Evolutionary conservation across 148 eudicot species (phyloP).

Genomic region (Rhododendron ferrugineum): DNA sequence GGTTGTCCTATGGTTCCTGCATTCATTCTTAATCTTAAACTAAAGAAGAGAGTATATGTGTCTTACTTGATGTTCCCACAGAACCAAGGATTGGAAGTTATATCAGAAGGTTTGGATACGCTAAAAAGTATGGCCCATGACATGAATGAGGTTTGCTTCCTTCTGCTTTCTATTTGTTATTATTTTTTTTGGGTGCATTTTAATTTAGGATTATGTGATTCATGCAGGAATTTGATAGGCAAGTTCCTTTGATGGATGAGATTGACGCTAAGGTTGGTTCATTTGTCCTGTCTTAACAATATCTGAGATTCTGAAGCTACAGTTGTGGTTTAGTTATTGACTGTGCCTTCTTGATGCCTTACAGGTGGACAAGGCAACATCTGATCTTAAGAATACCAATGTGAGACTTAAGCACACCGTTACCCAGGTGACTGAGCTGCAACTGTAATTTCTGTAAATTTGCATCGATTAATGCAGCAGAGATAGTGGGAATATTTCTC

Average conservation of each 20-base stretch:
- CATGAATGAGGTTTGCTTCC: conserved; percentile 88
- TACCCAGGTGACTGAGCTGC: conserved; percentile 54
- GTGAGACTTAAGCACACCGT: conserved; percentile 95
- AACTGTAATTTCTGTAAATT: not conserved
- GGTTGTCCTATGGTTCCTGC: conserved; percentile 3
- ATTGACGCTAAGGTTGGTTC: conserved; percentile 80
- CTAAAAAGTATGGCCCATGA: conserved; percentile 92
- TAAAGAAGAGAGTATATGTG: not conserved
- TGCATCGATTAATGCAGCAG: not conserved
- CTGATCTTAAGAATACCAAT: conserved; percentile 94
- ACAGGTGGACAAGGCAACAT: conserved; percentile 86
- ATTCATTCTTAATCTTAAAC: not conserved
- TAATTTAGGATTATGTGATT: not conserved
- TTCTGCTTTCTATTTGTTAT: conserved; percentile 10
- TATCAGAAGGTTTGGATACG: conserved; percentile 93
- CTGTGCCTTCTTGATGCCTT: conserved; percentile 6
- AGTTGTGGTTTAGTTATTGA: not conserved
- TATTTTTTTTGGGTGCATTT: not conserved
- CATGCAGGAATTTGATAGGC: conserved; percentile 85
- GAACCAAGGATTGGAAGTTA: conserved; percentile 96
- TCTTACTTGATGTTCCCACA: conserved; percentile 23
- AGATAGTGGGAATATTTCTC: not conserved
- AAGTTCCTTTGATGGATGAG: conserved; percentile 98
- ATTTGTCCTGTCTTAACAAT: conserved; percentile 6
- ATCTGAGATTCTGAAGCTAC: not conserved